A percentile compares a stretch with the other conserved stretches of the same genome.
Evolutionary conservation across 225 moss, liverwort and hornwort species (phyloP).

Genomic region (Rhytidiadelphus loreus): DNA sequence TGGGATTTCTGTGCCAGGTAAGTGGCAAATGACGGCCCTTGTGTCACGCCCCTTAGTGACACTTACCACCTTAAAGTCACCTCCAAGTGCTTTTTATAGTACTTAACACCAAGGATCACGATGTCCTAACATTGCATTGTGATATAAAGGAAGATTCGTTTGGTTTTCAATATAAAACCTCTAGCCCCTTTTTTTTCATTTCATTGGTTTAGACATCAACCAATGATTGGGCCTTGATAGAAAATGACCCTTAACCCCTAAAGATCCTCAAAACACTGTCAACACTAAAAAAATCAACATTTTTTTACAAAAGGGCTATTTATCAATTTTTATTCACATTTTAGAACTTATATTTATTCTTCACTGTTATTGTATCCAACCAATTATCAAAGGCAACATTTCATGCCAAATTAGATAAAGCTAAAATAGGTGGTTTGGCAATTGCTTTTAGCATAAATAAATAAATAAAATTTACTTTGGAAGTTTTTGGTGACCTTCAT

Average conservation of each 20-base stretch:
- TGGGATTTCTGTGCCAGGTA: no score
- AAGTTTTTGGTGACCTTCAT: neutral
- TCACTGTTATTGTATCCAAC: rapidly evolving
- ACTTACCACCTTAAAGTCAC: no score
- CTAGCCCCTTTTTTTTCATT: no score
- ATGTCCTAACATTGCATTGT: no score
- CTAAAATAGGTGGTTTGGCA: neutral
- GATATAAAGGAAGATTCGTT: no score
- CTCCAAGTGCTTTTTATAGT: no score
- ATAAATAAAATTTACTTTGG: neutral
- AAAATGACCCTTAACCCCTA: rapidly evolving
- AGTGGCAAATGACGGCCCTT: no score
- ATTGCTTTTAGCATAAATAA: neutral
- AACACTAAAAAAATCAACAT: neutral
- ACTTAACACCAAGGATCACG: no score
- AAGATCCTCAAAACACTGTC: neutral
- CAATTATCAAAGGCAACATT: neutral
- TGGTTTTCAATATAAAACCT: no score
- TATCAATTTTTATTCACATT: neutral
- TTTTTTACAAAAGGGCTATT: neutral
- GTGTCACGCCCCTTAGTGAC: no score
- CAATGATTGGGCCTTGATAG: no score
- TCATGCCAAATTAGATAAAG: neutral
- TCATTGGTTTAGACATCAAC: rapidly evolving
- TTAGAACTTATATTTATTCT: neutral